A percentile compares a stretch with the other conserved stretches of the same genome.
phyloP scores from a whole-genome alignment of 1,139 yeast genomes.

The Scheffersomyces insectosa region DNA sequence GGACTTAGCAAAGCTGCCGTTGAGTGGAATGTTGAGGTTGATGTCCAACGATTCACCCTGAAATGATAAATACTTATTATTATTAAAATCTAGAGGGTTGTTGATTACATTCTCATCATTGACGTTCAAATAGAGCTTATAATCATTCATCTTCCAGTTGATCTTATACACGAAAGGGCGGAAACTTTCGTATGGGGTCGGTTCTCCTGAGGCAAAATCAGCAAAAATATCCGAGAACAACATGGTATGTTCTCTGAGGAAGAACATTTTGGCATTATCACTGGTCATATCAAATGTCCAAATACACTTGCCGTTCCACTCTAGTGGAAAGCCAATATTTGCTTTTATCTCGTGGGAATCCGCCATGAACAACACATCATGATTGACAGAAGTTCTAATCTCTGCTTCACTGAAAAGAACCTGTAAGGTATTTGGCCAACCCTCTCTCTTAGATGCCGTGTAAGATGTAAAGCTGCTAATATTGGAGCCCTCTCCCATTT shows the following conservation, averaged over 20 bases:
- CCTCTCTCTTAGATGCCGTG: constrained; percentile 50
- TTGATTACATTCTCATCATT: constrained; percentile 87
- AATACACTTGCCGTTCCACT: constrained; percentile 76
- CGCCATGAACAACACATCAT: constrained; percentile 72
- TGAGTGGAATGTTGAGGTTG: constrained; percentile 57
- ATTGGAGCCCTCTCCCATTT: constrained; percentile 55
- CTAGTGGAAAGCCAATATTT: constrained; percentile 65
- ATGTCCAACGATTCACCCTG: constrained; percentile 62
- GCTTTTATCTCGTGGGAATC: constrained; percentile 57
- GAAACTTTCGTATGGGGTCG: constrained; percentile 71
- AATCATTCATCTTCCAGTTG: constrained; percentile 58
- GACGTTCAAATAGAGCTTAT: constrained; percentile 69
- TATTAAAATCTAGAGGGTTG: constrained; percentile 81
- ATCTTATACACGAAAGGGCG: constrained; percentile 67
- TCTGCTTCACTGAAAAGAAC: constrained; percentile 60
- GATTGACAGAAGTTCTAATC: constrained; percentile 82
- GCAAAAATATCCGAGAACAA: constrained; percentile 70
- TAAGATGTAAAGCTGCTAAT: constrained; percentile 51
- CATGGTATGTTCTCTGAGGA: constrained; percentile 82
- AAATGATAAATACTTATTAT: constrained; percentile 73
- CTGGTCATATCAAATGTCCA: constrained; percentile 67
- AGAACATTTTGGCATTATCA: constrained; percentile 55
- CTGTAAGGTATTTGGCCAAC: constrained; percentile 57
- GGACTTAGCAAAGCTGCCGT: constrained; percentile 57
- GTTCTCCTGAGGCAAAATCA: constrained; percentile 78